Evolutionary conservation across 2,329 filamentous ascomycete genomes (phyloP).

Genomic region (Plectosphaerella sp.): DNA sequence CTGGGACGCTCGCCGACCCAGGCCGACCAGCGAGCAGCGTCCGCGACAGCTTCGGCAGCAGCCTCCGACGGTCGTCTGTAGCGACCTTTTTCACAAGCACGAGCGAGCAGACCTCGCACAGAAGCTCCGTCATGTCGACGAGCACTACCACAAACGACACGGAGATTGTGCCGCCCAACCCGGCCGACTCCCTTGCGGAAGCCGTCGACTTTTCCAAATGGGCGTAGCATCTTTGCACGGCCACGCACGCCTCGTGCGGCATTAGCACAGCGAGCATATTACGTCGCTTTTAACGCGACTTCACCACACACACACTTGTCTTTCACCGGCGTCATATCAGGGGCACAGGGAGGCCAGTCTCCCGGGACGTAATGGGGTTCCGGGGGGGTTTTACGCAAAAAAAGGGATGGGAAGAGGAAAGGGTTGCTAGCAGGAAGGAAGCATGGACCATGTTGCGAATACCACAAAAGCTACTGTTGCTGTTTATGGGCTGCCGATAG

Average conservation of each 20-base stretch:
- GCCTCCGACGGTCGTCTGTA: conserved; percentile 58
- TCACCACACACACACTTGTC: neutral
- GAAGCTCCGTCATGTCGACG: conserved; percentile 51
- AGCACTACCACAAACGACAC: conserved; percentile 50
- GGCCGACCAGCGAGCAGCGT: conserved; percentile 43
- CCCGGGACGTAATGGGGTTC: no score
- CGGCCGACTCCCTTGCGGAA: conserved; percentile 25
- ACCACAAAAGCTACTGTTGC: no score
- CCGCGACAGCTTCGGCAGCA: conserved; percentile 56
- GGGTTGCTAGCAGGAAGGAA: no score
- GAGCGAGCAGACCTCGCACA: conserved; percentile 53
- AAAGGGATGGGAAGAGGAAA: no score
- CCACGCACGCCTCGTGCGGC: neutral
- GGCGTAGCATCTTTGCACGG: conserved; percentile 16
- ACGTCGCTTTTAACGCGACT: neutral
- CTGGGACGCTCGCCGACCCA: conserved; percentile 16
- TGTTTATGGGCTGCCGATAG: no score
- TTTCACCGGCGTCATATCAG: neutral
- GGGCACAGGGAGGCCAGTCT: neutral
- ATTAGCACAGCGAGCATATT: neutral
- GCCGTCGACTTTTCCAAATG: conserved; percentile 35
- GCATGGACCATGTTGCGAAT: no score
- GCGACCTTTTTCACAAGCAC: conserved; percentile 59
- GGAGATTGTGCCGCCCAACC: conserved; percentile 34
- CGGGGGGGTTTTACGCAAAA: neutral